phyloP scores from a whole-genome alignment of 1,284 basidiomycete genomes.

The Moesziomyces parantarcticus region DNA sequence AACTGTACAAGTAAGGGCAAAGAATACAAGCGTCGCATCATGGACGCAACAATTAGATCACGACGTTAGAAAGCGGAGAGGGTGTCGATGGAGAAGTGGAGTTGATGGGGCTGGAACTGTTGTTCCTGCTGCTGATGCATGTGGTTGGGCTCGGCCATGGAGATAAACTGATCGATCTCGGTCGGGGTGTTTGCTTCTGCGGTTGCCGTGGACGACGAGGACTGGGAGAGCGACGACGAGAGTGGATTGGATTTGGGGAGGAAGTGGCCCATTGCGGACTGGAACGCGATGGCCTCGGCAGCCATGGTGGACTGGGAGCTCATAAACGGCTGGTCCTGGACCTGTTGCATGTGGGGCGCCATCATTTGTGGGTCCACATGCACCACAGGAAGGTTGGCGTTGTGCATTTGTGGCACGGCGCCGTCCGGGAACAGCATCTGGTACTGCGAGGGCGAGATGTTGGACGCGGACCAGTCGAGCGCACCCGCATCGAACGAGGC shows the following conservation, averaged over 20 bases:
- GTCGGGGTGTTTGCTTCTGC: constrained; percentile 23
- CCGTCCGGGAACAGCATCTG: constrained; percentile 21
- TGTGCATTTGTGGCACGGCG: neutral
- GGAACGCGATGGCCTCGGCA: constrained; percentile 28
- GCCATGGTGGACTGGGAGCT: constrained; percentile 20
- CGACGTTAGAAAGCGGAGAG: constrained; percentile 12
- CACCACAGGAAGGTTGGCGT: constrained; percentile 1
- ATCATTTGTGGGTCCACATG: constrained; percentile 25
- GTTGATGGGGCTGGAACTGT: constrained; percentile 8
- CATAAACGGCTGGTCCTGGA: constrained; percentile 11
- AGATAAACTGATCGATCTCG: constrained; percentile 34
- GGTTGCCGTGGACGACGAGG: constrained; percentile 13
- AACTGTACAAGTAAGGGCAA: too few species aligned
- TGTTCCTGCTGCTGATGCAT: constrained; percentile 7
- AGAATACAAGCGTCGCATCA: too few species aligned
- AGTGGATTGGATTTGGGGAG: constrained; percentile 30
- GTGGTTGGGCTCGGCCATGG: constrained; percentile 9
- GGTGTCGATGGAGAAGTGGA: too few species aligned
- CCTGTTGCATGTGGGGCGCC: constrained; percentile 4
- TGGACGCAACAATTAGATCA: too few species aligned
- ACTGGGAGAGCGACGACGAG: constrained; percentile 14
- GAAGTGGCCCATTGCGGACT: constrained; percentile 45
- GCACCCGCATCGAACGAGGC: constrained; percentile 38
- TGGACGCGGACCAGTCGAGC: constrained; percentile 31
- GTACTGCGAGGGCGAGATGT: constrained; percentile 29